These are phyloP conservation scores for Mycotypha africana DNA, from an alignment of 371 early-diverging fungal species.

Conservation along the genomic window DNA sequence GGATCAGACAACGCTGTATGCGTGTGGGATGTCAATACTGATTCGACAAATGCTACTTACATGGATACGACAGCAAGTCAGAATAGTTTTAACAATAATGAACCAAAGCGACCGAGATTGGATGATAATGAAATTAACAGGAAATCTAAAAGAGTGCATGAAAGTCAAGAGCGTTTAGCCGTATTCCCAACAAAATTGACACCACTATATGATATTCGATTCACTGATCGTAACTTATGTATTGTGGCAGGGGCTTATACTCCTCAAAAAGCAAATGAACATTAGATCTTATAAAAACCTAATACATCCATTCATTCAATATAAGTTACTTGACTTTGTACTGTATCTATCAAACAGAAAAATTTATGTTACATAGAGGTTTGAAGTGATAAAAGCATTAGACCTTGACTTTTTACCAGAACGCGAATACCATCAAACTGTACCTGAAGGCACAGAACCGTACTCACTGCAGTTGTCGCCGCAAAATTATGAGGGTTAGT, in stretches of 20 bases:
- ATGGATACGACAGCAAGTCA: slow-evolving; percentile 5
- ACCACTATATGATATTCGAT: slow-evolving; percentile 83
- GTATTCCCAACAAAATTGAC: slow-evolving; percentile 92
- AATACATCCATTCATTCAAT: too few species aligned
- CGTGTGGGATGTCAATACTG: slow-evolving; percentile 90
- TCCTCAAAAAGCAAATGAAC: slow-evolving; percentile 12
- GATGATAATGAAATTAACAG: slow-evolving; percentile 17
- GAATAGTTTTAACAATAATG: background rate
- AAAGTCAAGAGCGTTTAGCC: slow-evolving; percentile 62
- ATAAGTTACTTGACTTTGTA: too few species aligned
- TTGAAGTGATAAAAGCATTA: too few species aligned
- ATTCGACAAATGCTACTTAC: slow-evolving; percentile 12
- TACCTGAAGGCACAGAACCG: too few species aligned
- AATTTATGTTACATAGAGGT: too few species aligned
- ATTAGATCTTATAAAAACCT: too few species aligned
- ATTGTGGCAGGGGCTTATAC: slow-evolving; percentile 63
- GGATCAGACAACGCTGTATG: slow-evolving; percentile 91
- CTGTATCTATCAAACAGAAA: too few species aligned
- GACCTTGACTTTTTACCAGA: too few species aligned
- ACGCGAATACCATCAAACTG: too few species aligned
- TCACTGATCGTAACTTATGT: slow-evolving; percentile 89
- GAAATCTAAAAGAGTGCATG: too few species aligned
- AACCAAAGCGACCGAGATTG: slow-evolving; percentile 3
- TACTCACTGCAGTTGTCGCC: too few species aligned
- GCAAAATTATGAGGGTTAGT: too few species aligned